Conservation (phyloP, 1,139 yeast genomes). For the Taphrina communis region DNA sequence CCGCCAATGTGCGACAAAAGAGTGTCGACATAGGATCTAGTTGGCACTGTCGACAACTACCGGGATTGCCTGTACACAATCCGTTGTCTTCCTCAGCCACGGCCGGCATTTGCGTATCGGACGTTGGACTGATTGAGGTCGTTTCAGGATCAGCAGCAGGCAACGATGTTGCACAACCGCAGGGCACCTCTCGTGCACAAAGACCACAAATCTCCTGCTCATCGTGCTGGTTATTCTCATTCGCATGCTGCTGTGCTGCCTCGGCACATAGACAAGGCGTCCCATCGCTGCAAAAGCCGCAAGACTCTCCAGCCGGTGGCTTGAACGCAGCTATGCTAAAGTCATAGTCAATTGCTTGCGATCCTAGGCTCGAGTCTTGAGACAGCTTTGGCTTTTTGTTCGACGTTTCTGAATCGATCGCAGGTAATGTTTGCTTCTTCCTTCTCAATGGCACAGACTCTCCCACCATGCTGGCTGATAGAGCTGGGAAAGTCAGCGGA, state of each 20-base stretch:
- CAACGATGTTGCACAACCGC: conserved; percentile 2
- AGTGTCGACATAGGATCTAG: conserved; percentile 85
- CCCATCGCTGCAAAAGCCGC: conserved; percentile 93
- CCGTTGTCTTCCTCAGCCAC: conserved; percentile 34
- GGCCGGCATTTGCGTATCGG: conserved; percentile 29
- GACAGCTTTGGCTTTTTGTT: conserved; percentile 12
- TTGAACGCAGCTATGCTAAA: conserved; percentile 16
- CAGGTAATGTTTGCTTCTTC: background rate
- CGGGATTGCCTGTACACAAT: conserved; percentile 57
- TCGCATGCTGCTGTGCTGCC: conserved; percentile 56
- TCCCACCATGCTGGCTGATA: conserved; percentile 23
- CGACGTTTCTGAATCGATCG: background rate
- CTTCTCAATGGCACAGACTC: conserved; percentile 34
- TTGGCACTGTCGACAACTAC: conserved; percentile 83
- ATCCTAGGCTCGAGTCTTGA: background rate
- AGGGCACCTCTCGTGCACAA: conserved; percentile 15
- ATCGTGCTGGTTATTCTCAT: background rate
- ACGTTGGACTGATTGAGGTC: background rate
- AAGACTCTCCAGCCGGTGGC: conserved; percentile 60
- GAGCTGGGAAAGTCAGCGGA: background rate
- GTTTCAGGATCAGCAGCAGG: conserved; percentile 34
- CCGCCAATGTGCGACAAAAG: conserved; percentile 83
- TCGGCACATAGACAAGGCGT: conserved; percentile 92
- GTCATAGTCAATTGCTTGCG: conserved; percentile 7
- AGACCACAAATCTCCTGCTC: background rate